Conservation (phyloP, 2,329 filamentous ascomycete species). For the Beauveria brongniartii region DNA sequence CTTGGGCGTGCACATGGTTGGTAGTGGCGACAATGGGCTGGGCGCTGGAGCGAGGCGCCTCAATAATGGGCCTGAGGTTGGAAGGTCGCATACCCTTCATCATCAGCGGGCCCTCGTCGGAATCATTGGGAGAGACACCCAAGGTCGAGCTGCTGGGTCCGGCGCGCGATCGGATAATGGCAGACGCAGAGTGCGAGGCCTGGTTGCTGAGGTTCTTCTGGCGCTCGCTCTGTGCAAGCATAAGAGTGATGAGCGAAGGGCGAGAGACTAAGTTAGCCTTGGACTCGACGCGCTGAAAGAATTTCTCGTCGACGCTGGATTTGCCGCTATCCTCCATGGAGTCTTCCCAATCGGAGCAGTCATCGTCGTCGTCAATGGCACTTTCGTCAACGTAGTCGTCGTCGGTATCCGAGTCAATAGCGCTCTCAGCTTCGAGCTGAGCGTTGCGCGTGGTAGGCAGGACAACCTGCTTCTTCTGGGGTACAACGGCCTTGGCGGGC, state of each 20-base stretch:
- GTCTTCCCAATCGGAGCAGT: conserved; percentile 52
- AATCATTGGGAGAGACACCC: conserved; percentile 47
- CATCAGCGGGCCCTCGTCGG: conserved; percentile 53
- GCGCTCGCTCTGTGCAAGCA: conserved; percentile 72
- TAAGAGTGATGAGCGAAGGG: conserved; percentile 80
- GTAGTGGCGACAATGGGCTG: conserved; percentile 75
- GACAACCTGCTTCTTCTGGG: conserved; percentile 61
- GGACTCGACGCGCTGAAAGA: conserved; percentile 90
- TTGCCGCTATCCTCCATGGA: conserved; percentile 75
- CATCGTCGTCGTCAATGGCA: conserved; percentile 68
- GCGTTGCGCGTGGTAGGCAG: conserved; percentile 62
- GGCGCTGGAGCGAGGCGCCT: conserved; percentile 56
- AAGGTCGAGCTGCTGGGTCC: conserved; percentile 34
- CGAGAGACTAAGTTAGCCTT: conserved; percentile 76
- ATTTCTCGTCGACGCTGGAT: conserved; percentile 71
- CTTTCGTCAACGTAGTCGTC: conserved; percentile 71
- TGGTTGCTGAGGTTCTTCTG: conserved; percentile 60
- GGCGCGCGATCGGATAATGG: conserved; percentile 57
- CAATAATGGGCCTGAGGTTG: conserved; percentile 46
- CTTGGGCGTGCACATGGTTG: conserved; percentile 55
- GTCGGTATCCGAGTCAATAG: conserved; percentile 52
- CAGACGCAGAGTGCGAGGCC: conserved; percentile 58
- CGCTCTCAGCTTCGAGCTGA: conserved; percentile 46
- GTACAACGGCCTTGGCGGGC: conserved; percentile 33
- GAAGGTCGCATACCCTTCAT: conserved; percentile 51